These are phyloP conservation scores for Cryptococcus sp. DNA, from an alignment of 1,284 basidiomycete genomes.

Conservation along the genomic window DNA sequence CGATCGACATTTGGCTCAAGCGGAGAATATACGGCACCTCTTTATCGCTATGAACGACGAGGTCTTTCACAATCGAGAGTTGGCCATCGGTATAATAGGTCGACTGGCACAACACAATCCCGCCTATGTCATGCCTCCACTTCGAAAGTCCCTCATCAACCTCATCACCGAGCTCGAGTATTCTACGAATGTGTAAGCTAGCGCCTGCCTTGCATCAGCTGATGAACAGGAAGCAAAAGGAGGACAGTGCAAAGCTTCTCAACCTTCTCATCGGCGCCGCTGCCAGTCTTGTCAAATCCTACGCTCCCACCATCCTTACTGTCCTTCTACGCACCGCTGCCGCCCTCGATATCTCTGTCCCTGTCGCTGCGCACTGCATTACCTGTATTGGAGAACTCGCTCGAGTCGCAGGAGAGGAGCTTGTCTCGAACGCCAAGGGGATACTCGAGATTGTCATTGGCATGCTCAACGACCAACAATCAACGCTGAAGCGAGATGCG, in stretches of 20 bases:
- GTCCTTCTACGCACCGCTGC: conserved; percentile 73
- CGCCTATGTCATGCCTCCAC: conserved; percentile 96
- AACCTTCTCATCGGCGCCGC: conserved; percentile 85
- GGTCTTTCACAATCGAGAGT: conserved; percentile 85
- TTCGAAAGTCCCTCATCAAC: conserved; percentile 94
- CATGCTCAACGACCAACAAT: conserved; percentile 78
- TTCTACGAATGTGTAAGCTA: conserved; percentile 69
- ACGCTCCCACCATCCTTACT: conserved; percentile 91
- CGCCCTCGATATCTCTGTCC: conserved; percentile 75
- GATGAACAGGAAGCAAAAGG: conserved; percentile 60
- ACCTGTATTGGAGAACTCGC: conserved; percentile 93
- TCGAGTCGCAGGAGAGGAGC: conserved; percentile 89
- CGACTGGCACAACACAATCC: conserved; percentile 93
- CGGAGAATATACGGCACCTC: conserved; percentile 92
- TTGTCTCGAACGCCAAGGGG: conserved; percentile 71
- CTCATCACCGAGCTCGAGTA: conserved; percentile 96
- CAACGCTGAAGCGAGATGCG: conserved; percentile 75
- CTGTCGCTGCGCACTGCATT: conserved; percentile 87
- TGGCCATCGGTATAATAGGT: conserved; percentile 87
- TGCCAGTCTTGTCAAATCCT: conserved; percentile 90
- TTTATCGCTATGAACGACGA: conserved; percentile 99
- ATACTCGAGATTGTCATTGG: conserved; percentile 87
- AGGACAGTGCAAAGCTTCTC: conserved; percentile 84
- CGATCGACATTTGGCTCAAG: conserved; percentile 96
- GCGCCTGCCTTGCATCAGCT: conserved; percentile 30